A percentile compares a stretch with the other conserved stretches of the same genome.
Conservation (phyloP, 2,329 filamentous ascomycete genomes). For the Esteya vermicola region DNA sequence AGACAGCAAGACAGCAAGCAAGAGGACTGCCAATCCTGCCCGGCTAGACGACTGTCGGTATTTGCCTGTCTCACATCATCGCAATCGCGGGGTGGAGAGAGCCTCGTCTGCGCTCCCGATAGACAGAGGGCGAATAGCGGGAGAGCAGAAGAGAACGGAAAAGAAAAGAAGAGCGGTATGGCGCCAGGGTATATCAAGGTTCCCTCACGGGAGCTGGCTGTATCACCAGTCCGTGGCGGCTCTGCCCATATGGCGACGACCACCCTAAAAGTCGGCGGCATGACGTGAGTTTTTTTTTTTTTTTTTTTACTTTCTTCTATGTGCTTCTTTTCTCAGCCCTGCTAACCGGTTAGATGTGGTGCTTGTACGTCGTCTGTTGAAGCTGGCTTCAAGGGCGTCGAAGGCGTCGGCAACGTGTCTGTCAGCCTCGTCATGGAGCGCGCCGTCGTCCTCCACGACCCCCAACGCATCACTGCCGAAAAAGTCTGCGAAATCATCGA, state of each 20-base stretch:
- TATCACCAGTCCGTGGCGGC: conserved; percentile 16
- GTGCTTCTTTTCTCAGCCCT: conserved; percentile 2
- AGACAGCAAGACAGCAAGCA: no score
- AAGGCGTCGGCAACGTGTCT: conserved; percentile 73
- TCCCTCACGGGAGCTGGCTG: conserved; percentile 24
- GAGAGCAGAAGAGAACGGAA: no score
- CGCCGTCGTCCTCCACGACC: conserved; percentile 86
- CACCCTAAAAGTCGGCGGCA: conserved; percentile 80
- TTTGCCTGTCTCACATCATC: no score
- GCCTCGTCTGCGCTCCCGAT: no score
- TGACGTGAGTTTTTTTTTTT: conserved; percentile 41
- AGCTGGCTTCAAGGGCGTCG: conserved; percentile 69
- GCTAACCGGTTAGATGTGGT: conserved; percentile 49
- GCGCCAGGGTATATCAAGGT: conserved; percentile 35
- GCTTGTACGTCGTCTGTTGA: conserved; percentile 94
- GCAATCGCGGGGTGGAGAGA: no score
- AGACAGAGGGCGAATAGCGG: no score
- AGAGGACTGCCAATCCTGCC: no score
- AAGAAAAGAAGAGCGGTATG: conserved; percentile 26
- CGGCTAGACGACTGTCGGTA: no score
- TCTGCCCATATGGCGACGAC: conserved; percentile 69
- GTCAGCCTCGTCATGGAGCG: conserved; percentile 92
- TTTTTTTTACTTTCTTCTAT: neutral
- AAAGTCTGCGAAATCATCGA: conserved; percentile 76
- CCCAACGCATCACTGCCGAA: conserved; percentile 56